Evolutionary conservation across 192 early-diverging fungal genomes (phyloP), one percentile per base, ranked within the genome.

Genomic region (Martensiomyces pterosporus): DNA sequence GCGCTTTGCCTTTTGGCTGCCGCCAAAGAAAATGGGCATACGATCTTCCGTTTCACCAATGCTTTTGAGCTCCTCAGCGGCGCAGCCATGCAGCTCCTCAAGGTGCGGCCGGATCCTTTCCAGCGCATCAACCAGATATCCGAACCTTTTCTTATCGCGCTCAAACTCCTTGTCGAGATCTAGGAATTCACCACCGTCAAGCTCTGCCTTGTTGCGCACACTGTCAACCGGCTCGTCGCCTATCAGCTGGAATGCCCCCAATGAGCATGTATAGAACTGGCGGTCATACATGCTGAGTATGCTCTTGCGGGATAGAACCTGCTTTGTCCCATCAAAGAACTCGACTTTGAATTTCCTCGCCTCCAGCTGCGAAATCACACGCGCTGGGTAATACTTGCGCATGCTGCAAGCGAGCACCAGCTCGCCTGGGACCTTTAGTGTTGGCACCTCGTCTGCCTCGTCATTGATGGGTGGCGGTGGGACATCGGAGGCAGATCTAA

Each of bases 321-420:
- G n/a, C 23, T 21, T 48, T 10, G 18, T 37, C 7, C 60, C 64
- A 39, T 75, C 71, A 40, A 75, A 67, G 39, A 67, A 75, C 52
- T 56, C 43, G 8, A 75, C 43, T 4, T 17, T 16, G 18, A 49
- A 75, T 27, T 40, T 57, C n/a, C 48, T 52, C 6, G 33, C 27
- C 13, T 24, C 35, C 23, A 52, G 33, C 41, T 42, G 55, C 3
- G 51, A 33, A 12, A 56, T 9, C 3, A 75, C 24, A 4, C 65
- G 55, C 2, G 64, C 71, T 10, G 71, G 71, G 9, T 75, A 75
- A 27, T 75, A 75, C 36, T 64, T 63, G 39, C 60, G 64, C 23
- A 57, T 24, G 24, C 32, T 44, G 13, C 46, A 54, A 9, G 71
- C 65, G 13, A 75, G 38, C 2, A 75, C 56, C 25, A 64, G 55